Evolutionary conservation across 1,139 yeast species (phyloP).

Genomic region (Geotrichum histeridarum): DNA sequence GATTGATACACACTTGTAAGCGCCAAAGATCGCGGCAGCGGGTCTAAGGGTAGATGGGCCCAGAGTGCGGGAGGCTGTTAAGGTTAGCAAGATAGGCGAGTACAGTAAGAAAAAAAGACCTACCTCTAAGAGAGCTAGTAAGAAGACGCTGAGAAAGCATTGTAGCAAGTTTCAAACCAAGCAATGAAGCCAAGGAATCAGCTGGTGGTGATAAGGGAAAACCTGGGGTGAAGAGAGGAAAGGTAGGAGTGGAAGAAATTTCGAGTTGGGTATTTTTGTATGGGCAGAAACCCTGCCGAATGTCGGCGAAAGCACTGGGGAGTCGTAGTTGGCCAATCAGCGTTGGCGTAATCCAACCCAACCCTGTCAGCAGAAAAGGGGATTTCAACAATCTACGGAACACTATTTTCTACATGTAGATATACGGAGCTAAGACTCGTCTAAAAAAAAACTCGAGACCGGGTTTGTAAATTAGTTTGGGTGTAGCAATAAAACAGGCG

Average conservation of each 20-base stretch:
- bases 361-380: too few species aligned
- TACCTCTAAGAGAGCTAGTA: conserved; percentile 17
- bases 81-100: neutral
- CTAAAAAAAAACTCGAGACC: too few species aligned
- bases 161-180: neutral
- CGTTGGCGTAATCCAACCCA: neutral
- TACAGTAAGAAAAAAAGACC: neutral
- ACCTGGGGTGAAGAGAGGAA: neutral
- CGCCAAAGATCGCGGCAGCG: conserved; percentile 15
- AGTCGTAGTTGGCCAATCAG: neutral
- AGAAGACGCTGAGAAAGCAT: conserved; percentile 19
- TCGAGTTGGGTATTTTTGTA: neutral
- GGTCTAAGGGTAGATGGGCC: conserved; percentile 14
- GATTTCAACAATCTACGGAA: neutral
- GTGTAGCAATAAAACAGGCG: too few species aligned
- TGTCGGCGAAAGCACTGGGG: neutral
- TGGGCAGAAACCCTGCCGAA: neutral
- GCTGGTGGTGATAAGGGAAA: neutral
- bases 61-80: neutral
- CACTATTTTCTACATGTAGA: neutral
- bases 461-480: too few species aligned
- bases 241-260: neutral
- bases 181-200: neutral
- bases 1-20: conserved; percentile 17
- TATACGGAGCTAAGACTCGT: too few species aligned